Base-by-base conservation (phyloP, 805 yeast genomes). In the Cyberlindnera veronae region DNA sequence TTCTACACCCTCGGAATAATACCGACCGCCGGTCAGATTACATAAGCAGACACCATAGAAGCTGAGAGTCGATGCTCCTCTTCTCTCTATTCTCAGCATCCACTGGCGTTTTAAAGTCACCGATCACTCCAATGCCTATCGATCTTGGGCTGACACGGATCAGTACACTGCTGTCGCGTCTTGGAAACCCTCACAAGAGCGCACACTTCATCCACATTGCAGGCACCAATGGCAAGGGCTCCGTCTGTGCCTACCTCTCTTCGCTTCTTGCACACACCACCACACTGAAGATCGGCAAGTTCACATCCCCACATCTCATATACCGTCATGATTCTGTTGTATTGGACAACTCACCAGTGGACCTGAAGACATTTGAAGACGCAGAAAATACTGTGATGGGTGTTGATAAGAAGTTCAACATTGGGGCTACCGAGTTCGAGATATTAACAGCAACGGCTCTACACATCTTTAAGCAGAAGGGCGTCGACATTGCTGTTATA, bases 171-270 rank as follows among this genome's bases (percentile, higher is more conserved):
- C 64, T 82, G 11, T 36, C 49, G 5, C 54, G 59, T 17, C 64
- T 89, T 16, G 88, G 87, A 0, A 75, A 79, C 51, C 97, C 96
- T 0, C 93, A 87, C 29, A 51, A 60, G 13, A 51, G 64, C 5
- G 77, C 78, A 54, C 75, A 76, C 45, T 79, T 88, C 1, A 67
- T 93, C n/a, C 99, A 93, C 57, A 74, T 93, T 4, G 96, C 96
- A 0, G 99, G 99, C 0, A 91, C 99, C 8, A 91, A 91, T 57
- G 99, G 99, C 0, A 91, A 91, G 57, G 99, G 99, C 0, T 89
- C 97, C 0, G 85, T 90, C 0, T 79, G 95, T 43, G 81, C 96
- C 0, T 90, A 89, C 57, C 43, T 93, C 8, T 71, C 88, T 4
- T 77, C 88, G 14, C 68, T 82, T 3, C 61, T 90, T 76, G 16